phyloP scores from a whole-genome alignment of 208 protist genomes.

The Trypanosoma conorhini region DNA sequence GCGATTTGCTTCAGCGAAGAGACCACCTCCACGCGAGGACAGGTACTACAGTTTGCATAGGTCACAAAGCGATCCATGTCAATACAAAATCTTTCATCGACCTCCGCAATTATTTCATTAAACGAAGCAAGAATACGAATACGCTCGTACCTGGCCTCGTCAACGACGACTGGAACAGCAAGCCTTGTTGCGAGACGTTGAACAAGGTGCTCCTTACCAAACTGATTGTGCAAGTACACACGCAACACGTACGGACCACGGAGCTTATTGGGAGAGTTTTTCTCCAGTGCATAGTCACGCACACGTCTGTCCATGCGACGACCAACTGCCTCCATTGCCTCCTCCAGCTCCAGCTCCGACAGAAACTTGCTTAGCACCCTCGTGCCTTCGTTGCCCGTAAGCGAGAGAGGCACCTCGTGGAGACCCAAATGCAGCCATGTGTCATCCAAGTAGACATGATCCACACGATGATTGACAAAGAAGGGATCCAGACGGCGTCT shows the following conservation, averaged over 20 bases:
- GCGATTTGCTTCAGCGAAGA: slow-evolving; percentile 37
- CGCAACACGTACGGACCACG: slow-evolving; percentile 54
- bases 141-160: slow-evolving; percentile 50
- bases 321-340: slow-evolving; percentile 71
- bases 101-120: slow-evolving; percentile 22
- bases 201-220: slow-evolving; percentile 75
- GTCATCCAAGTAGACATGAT: slow-evolving; percentile 85
- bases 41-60: slow-evolving; percentile 33
- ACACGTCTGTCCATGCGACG: slow-evolving; percentile 60
- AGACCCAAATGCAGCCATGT: slow-evolving; percentile 81
- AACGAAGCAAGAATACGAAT: slow-evolving; percentile 43
- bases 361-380: slow-evolving; percentile 65
- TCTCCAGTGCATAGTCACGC: slow-evolving; percentile 22
- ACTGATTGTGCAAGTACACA: slow-evolving; percentile 83
- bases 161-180: slow-evolving; percentile 52
- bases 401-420: not conserved
- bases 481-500: slow-evolving; percentile 41
- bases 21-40: slow-evolving; percentile 66
- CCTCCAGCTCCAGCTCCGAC: slow-evolving; percentile 49
- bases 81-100: slow-evolving; percentile 16
- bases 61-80: slow-evolving; percentile 21
- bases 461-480: slow-evolving; percentile 53
- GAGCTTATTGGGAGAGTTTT: not conserved
- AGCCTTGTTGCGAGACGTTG: slow-evolving; percentile 60
- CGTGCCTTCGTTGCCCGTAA: slow-evolving; percentile 16